Conservation (phyloP, 495 filamentous ascomycete genomes). For the Daldinia vernicosa region DNA sequence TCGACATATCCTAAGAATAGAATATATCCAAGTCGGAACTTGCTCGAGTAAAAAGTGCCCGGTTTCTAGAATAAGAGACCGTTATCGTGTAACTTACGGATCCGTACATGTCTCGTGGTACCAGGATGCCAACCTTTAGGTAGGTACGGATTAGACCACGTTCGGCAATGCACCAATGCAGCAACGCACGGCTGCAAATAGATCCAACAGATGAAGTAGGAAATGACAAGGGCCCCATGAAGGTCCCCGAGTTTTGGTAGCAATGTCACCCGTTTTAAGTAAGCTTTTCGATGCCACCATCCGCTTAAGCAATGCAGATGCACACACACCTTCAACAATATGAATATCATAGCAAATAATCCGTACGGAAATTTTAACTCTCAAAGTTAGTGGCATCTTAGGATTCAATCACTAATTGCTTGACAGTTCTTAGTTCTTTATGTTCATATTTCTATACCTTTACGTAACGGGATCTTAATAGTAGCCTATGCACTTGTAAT, state of each 20-base stretch:
- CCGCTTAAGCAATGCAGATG: background rate
- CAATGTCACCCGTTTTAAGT: background rate
- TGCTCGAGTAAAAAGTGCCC: background rate
- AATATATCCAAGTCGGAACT: background rate
- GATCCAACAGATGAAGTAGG: slow-evolving; percentile 24
- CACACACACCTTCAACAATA: background rate
- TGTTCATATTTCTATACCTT: background rate
- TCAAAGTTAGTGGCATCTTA: background rate
- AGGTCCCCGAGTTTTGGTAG: slow-evolving; percentile 12
- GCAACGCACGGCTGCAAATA: slow-evolving; percentile 29
- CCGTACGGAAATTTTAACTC: background rate
- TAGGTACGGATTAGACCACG: too few relatives aligned
- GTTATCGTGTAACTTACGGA: background rate
- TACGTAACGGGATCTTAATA: background rate
- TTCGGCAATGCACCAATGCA: slow-evolving; percentile 39
- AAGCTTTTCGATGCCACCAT: background rate
- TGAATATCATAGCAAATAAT: background rate
- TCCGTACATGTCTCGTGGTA: background rate
- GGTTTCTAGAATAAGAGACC: background rate
- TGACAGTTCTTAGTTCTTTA: background rate
- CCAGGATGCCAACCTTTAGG: slow-evolving; percentile 2
- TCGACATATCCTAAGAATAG: background rate
- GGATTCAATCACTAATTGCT: background rate
- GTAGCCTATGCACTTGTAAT: background rate
- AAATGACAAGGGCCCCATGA: slow-evolving; percentile 21